These are phyloP conservation scores for Claviceps digitariae DNA, from an alignment of 2,329 filamentous ascomycete species.

Conservation along the genomic window DNA sequence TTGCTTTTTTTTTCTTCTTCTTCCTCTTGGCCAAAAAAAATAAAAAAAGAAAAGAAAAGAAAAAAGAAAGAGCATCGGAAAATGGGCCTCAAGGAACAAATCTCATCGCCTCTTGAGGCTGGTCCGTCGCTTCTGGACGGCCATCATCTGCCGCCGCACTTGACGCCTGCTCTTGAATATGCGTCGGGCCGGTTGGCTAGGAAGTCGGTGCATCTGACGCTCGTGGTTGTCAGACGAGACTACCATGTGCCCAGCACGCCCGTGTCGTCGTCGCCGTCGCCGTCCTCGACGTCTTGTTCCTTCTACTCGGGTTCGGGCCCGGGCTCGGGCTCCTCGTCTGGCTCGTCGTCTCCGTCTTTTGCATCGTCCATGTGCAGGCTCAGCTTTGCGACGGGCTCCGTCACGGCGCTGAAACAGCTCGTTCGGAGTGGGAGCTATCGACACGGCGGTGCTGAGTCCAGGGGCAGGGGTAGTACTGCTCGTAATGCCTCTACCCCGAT, in stretches of 20 bases:
- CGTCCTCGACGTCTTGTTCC: neutral
- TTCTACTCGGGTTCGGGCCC: constrained; percentile 7
- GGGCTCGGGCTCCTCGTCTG: constrained; percentile 10
- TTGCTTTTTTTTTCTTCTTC: too few species aligned
- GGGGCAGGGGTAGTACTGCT: constrained; percentile 5
- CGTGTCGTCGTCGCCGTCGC: constrained; percentile 9
- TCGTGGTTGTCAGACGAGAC: constrained; percentile 43
- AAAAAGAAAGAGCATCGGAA: neutral
- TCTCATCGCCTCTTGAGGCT: constrained; percentile 51
- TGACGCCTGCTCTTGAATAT: constrained; percentile 44
- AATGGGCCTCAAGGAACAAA: constrained; percentile 40
- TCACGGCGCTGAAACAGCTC: constrained; percentile 20
- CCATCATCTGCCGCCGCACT: constrained; percentile 40
- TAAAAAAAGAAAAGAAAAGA: too few species aligned
- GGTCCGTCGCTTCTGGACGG: constrained; percentile 44
- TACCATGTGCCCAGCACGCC: constrained; percentile 35
- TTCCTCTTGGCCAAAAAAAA: too few species aligned
- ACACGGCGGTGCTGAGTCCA: constrained; percentile 3
- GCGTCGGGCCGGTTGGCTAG: constrained; percentile 40
- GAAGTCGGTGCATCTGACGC: constrained; percentile 41
- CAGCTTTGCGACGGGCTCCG: constrained; percentile 13
- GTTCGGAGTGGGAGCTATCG: constrained; percentile 14
- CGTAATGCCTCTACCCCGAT: neutral
- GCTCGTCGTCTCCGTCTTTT: constrained; percentile 17
- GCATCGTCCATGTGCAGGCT: constrained; percentile 4